Base-by-base conservation (phyloP, 1,284 basidiomycete species). In the Tylopilus sp. region DNA sequence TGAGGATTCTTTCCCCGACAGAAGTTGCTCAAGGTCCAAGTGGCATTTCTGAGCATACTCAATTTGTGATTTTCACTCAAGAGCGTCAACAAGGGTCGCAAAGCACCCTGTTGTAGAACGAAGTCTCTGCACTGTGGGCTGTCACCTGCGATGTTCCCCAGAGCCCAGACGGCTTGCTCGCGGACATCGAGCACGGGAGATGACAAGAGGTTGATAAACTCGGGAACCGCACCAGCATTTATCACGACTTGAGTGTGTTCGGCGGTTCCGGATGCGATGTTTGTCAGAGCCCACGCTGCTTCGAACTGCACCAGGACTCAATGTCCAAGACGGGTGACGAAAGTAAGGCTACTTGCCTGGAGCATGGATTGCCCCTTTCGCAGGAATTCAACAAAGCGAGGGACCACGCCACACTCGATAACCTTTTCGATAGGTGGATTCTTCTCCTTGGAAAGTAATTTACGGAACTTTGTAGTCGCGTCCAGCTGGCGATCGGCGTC, bases 381-480 rank as follows among this genome's bases (percentile, higher is more conserved):
- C 61, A 99, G 78, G 75, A 98, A 99, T 72, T 98, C 88, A 55
- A 99, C 97, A 65, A 99, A 99, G 57, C 96, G 92, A 55, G 94
- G 91, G 33, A 99, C 94, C 49, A 99, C 96, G 57, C 93, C 92
- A 73, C 94, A 97, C 66, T 94, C 92, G 72, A 99, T 99, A 63
- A 99, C 97, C 68, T 88, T 88, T 74, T 99, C 97, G 72, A 99
- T 99, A n/a, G 96, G 96, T 35, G 96, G 96, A 73, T 98, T 99
- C 81, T 95, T 96, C 79, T 99, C 96, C 80, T 99, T 99, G 63
- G 96, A 98, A 56, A 99, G 85, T 43, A 97, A 81, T 72, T 99
- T 99, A 69, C 97, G 87, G 83, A 99, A 99, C 77, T 94, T 97
- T 66, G 87, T 90, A 25, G 95, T 98, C 64, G 94, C 90, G 72